These are phyloP conservation scores for Citrullus amarus DNA, from an alignment of 306 rosid species.

Conservation along the genomic window DNA sequence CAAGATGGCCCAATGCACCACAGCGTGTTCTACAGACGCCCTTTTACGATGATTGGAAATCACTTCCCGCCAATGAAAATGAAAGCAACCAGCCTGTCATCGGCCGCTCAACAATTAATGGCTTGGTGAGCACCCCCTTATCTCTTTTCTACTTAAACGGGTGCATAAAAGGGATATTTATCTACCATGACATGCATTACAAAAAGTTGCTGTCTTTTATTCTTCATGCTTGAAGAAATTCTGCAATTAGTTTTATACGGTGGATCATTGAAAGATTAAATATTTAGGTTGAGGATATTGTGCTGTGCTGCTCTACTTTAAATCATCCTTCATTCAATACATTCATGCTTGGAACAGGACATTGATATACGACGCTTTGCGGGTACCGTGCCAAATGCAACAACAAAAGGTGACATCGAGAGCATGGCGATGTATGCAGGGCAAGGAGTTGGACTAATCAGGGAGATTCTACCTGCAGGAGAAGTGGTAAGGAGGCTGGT, in stretches of 20 bases:
- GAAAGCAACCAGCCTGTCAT: conserved; percentile 58
- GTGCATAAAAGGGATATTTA: neutral
- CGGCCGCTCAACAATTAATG: conserved; percentile 51
- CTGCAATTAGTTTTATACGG: neutral
- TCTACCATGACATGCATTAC: neutral
- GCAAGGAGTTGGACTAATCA: conserved; percentile 57
- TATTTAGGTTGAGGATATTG: neutral
- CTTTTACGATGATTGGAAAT: conserved; percentile 56
- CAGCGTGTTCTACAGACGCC: conserved; percentile 65
- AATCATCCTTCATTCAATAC: neutral
- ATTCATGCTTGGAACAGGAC: conserved; percentile 24
- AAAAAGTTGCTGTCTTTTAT: neutral
- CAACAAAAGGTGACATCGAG: conserved; percentile 58
- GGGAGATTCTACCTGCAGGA: conserved; percentile 54
- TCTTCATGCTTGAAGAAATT: neutral
- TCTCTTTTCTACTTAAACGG: neutral
- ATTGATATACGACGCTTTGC: conserved; percentile 46
- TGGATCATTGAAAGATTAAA: neutral
- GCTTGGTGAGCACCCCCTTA: conserved; percentile 32
- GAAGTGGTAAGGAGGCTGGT: conserved; percentile 58
- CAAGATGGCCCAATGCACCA: conserved; percentile 74
- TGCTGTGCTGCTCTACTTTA: no score
- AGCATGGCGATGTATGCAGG: conserved; percentile 92
- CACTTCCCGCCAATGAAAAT: conserved; percentile 46
- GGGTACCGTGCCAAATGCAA: conserved; percentile 53